Evolutionary conservation across 768 basidiomycete species (phyloP).

Genomic region (Auricularia cornea): DNA sequence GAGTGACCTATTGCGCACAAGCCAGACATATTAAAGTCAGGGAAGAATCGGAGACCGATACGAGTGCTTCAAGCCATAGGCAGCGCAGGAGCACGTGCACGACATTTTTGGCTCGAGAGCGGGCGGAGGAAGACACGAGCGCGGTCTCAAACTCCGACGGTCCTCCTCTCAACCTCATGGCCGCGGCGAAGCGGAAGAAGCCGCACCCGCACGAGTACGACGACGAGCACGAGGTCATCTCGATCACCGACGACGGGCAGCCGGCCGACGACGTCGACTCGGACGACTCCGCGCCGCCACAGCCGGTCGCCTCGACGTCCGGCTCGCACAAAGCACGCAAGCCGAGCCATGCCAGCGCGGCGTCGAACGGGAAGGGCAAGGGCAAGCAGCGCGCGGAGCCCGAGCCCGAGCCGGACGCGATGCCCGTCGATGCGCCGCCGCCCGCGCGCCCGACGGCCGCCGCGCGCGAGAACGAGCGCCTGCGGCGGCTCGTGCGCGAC

Average conservation of each 20-base stretch:
- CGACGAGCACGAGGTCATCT: neutral
- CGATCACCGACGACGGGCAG: neutral
- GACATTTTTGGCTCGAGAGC: too few relatives aligned
- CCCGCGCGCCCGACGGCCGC: neutral
- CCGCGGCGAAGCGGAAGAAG: neutral
- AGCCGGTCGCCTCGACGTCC: neutral
- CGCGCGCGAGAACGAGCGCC: neutral
- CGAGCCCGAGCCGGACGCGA: neutral
- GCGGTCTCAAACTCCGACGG: too few relatives aligned
- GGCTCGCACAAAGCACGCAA: neutral
- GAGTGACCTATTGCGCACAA: too few relatives aligned
- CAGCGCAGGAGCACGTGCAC: too few relatives aligned
- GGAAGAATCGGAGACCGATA: too few relatives aligned
- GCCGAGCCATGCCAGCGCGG: neutral
- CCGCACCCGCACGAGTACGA: neutral
- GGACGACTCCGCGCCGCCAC: neutral
- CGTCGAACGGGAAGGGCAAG: neutral
- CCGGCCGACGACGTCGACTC: neutral
- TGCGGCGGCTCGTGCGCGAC: neutral
- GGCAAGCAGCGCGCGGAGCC: neutral
- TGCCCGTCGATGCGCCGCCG: neutral
- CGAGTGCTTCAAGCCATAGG: too few relatives aligned
- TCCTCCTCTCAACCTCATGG: neutral
- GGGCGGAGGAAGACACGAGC: too few relatives aligned
- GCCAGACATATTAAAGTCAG: too few relatives aligned